Evolutionary conservation across 1,284 basidiomycete species (phyloP), one percentile per base, ranked within the genome.

Genomic region (Schizophyllum commune): DNA sequence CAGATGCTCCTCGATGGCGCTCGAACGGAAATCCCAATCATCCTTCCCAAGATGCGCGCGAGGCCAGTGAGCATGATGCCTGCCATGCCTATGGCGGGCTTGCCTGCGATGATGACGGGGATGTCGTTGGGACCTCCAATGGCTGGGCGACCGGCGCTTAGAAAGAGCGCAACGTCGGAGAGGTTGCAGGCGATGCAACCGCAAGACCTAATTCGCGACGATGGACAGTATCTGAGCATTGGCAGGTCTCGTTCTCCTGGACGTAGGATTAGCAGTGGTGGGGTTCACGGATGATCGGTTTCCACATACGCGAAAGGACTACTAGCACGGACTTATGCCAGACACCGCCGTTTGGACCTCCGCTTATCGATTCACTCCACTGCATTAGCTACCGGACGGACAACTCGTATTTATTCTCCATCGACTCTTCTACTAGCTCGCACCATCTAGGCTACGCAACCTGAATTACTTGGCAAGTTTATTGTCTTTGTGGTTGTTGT

Each of bases 1-100:
- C 89, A 91, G 67, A 74, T 82, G 64, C 77, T 91, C 55, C 70
- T 89, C 13, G 83, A 85, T 60, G 83, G 82, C 0, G 65, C 65
- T 7, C 65, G 67, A 20, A 76, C 74, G 13, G 63, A 66, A n/a
- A 66, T 68, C 1, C 76, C 78, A 0, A 68, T 65, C 11, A 57
- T 71, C 56, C n/a, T 52, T 21, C 61, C 60, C 21, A 65, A 62
- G 57, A 55, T 34, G 58, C 34, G 55, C 8, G 58, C 17, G 19
- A 21, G 33, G 59, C 53, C 32, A 7, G 55, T 60, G 53, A 56
- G 54, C 58, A 60, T 56, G 32, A 60, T 60, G 59, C 39, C 39
- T 11, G 19, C 33, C 17, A 55, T 55, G 53, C 53, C 53, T 20
- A 55, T 55, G 53, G 53, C 13, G 9, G 39, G 39, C 3, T 8